Percentiles rank a stretch among this genome's conserved stretches.
Evolutionary conservation across 2,329 filamentous ascomycete genomes (phyloP).

Genomic region (Scedosporium boydii): DNA sequence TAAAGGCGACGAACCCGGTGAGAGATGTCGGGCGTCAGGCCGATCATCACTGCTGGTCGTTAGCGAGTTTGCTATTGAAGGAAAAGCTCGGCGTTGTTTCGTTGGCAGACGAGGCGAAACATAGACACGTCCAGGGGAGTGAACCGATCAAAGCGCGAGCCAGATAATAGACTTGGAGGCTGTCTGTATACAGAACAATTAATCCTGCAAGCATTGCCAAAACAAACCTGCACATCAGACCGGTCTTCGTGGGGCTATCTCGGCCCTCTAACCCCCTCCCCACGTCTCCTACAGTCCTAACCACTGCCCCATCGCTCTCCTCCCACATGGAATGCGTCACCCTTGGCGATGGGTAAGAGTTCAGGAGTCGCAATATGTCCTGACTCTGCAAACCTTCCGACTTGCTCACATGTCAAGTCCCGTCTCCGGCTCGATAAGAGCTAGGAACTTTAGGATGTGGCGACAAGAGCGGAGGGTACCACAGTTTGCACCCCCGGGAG

Average conservation of each 20-base stretch:
- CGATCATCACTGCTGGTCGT: too few species aligned
- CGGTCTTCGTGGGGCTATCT: not conserved
- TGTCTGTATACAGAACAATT: not conserved
- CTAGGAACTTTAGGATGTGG: not conserved
- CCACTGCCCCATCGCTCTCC: not conserved
- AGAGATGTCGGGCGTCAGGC: too few species aligned
- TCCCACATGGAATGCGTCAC: not conserved
- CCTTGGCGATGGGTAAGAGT: not conserved
- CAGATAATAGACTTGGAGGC: not conserved
- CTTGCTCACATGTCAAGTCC: not conserved
- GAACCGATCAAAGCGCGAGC: not conserved
- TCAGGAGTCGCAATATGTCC: not conserved
- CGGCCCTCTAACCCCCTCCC: not conserved
- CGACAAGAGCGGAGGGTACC: not conserved
- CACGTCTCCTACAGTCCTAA: not conserved
- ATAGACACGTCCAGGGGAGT: not conserved
- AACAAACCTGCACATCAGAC: not conserved
- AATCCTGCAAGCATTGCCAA: not conserved
- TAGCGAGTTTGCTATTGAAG: too few species aligned
- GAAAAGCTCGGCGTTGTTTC: too few species aligned
- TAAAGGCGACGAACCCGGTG: too few species aligned
- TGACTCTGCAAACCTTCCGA: not conserved
- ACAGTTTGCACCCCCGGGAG: not conserved
- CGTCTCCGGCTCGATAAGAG: not conserved
- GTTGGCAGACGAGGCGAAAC: too few species aligned